phyloP scores from a whole-genome alignment of 164 flowering plant genomes.

The Stephania japonica region DNA sequence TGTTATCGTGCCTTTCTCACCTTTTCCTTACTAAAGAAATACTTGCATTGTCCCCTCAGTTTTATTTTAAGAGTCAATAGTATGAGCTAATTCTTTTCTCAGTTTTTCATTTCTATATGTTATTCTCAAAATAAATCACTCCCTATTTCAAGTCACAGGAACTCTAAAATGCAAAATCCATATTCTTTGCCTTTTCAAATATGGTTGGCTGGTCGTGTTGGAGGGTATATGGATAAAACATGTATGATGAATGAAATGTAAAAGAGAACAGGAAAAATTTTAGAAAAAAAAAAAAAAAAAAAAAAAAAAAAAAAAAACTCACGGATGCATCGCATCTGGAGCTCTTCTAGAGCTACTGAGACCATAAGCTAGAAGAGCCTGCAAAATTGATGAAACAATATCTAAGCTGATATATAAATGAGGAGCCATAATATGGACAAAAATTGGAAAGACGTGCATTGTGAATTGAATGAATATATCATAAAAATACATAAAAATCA shows the following conservation, averaged over 20 bases:
- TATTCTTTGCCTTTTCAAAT: neutral
- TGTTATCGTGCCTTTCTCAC: too few relatives aligned
- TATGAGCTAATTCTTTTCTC: too few relatives aligned
- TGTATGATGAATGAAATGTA: neutral
- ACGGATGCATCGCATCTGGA: conserved; percentile 99
- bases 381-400: conserved; percentile 24
- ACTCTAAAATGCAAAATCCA: too few relatives aligned
- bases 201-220: neutral
- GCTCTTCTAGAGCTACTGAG: conserved; percentile 94
- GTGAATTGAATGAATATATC: neutral
- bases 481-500: neutral
- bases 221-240: neutral
- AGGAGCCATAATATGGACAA: neutral
- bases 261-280: neutral
- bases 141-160: too few relatives aligned
- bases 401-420: neutral
- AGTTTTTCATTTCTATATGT: too few relatives aligned
- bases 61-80: too few relatives aligned
- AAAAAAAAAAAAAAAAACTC: conserved; percentile 33
- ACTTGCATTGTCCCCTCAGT: too few relatives aligned
- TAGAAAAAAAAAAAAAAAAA: too few relatives aligned
- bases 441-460: neutral
- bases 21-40: too few relatives aligned
- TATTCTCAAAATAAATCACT: too few relatives aligned
- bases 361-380: conserved; percentile 99